Evolutionary conservation across 805 yeast species (phyloP).

Genomic region (Candida boleticola): DNA sequence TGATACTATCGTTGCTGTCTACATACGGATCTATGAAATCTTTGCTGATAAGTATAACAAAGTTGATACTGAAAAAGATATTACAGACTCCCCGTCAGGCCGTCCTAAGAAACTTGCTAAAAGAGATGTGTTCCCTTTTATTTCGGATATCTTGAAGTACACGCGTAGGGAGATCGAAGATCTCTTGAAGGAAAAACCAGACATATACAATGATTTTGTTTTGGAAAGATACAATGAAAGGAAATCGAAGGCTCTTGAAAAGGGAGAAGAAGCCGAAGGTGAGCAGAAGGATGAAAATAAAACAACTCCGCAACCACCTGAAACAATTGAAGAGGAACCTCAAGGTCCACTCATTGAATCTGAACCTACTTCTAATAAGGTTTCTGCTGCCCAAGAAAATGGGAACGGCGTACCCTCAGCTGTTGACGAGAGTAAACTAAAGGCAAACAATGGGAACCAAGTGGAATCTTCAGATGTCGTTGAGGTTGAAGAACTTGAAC

Average conservation of each 20-base stretch:
- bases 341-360: too few species aligned
- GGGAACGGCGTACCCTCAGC: too few species aligned
- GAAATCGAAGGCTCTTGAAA: neutral
- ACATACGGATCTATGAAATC: conserved; percentile 45
- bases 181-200: conserved; percentile 27
- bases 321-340: neutral
- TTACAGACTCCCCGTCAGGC: conserved; percentile 27
- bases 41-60: conserved; percentile 10
- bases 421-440: too few species aligned
- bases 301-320: neutral
- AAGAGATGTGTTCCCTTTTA: conserved; percentile 40
- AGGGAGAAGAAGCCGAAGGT: neutral
- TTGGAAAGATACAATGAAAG: conserved; percentile 1
- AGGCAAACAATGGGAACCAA: too few species aligned
- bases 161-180: conserved; percentile 30
- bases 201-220: conserved; percentile 27
- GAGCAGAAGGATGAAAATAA: neutral
- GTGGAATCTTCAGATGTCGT: too few species aligned
- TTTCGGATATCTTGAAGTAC: conserved; percentile 30
- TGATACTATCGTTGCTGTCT: conserved; percentile 65
- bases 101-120: conserved; percentile 39
- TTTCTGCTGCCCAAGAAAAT: too few species aligned
- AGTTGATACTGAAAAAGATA: conserved; percentile 6
- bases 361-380: too few species aligned
- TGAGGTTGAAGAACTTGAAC: too few species aligned